Evolutionary conservation across 768 basidiomycete genomes (phyloP), one percentile per base, ranked within the genome.

Genomic region (Amanita rubescens): DNA sequence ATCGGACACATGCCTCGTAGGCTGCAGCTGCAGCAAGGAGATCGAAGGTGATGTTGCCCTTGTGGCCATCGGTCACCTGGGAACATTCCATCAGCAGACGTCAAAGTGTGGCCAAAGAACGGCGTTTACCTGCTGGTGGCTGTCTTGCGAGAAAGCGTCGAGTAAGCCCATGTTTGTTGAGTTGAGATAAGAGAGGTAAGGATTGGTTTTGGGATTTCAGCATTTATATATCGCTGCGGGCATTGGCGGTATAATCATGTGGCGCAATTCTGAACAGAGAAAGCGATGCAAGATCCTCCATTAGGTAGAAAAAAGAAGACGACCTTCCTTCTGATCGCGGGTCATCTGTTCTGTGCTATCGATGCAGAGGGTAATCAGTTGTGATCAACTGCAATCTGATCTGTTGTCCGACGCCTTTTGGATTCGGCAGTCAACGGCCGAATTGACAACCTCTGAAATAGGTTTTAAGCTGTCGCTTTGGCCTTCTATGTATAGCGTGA

Each of bases 11-110:
- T 30, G 79, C 83, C 74, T 81, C 82, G 65, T 75, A 87, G 30
- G 82, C 67, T 3, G 84, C 86, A 33, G 86, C 86, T 33, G 69
- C 84, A 43, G 81, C 80, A 56, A 88, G 74, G 45, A 86, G 63
- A 65, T 87, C 82, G 63, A 88, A 85, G 5, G 81, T 77, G 51
- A 85, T 66, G 52, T 65, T 52, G 1, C 82, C 78, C 69, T 84
- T 69, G 71, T 85, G 84, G 10, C 71, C 74, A 10, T 3, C 19
- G 11, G 72, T 41, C 44, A 77, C 76, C 81, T 84, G 56, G 7
- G 8, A 17, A 47, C 53, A 43, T 19, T n/a, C n/a, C 19, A 48
- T 14, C 57, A 45, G n/a, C n/a, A 42, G 25, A 38, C 32, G 19
- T 38, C 0, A 24, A 33, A 5, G 20, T 3, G 10, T 10, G n/a